phyloP scores from a whole-genome alignment of 2,329 filamentous ascomycete genomes.

The Colletotrichum costaricense region DNA sequence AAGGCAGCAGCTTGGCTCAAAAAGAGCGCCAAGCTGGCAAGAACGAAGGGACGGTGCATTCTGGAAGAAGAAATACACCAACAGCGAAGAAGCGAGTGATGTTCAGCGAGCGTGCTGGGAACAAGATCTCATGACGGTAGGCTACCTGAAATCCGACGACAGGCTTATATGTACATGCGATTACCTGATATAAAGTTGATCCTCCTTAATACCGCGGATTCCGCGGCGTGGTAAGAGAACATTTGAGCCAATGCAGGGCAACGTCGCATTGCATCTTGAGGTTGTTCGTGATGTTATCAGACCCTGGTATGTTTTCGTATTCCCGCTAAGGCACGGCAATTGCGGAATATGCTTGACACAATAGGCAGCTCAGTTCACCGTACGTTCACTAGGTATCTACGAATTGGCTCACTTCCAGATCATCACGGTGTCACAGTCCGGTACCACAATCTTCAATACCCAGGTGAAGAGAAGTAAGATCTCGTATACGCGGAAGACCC shows the following conservation, averaged over 20 bases:
- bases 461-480: background rate
- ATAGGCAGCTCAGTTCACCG: background rate
- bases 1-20: no score
- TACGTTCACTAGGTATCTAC: background rate
- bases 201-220: no score
- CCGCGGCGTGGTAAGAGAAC: background rate
- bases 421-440: background rate
- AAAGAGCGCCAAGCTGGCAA: no score
- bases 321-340: background rate
- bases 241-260: background rate
- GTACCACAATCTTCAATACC: background rate
- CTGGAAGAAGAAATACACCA: no score
- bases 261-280: background rate
- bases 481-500: background rate
- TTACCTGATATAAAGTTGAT: no score
- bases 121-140: no score
- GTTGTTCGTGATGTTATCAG: background rate
- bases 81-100: no score
- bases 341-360: background rate
- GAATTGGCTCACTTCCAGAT: background rate
- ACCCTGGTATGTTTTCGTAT: background rate
- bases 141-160: no score
- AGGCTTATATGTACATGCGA: no score
- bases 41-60: no score
- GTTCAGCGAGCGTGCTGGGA: no score